These are phyloP conservation scores for Pyrenochaeta sp. DNA, from an alignment of 2,329 filamentous ascomycete species.

Conservation along the genomic window DNA sequence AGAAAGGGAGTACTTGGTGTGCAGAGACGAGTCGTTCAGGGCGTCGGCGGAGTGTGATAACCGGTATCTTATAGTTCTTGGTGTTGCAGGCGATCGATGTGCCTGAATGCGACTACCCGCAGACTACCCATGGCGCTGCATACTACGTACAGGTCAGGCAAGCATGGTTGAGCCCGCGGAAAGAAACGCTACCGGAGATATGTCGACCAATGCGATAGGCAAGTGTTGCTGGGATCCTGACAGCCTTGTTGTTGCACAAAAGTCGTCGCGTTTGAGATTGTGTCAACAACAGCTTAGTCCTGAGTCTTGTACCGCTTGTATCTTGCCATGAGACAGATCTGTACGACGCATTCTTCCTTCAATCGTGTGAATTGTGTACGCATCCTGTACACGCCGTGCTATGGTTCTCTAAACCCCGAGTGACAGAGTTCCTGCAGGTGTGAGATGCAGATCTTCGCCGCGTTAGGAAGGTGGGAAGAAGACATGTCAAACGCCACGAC, in stretches of 20 bases:
- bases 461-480: slow-evolving; percentile 30
- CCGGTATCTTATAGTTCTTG: slow-evolving; percentile 17
- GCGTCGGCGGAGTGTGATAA: not conserved
- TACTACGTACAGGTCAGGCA: slow-evolving; percentile 9
- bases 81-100: slow-evolving; percentile 2
- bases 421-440: slow-evolving; percentile 5
- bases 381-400: no score
- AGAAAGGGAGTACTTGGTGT: not conserved
- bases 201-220: slow-evolving; percentile 28
- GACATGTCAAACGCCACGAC: no score
- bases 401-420: no score
- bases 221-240: not conserved
- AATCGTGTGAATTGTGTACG: no score
- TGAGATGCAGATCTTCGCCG: slow-evolving; percentile 10
- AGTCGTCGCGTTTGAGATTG: not conserved
- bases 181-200: slow-evolving; percentile 12
- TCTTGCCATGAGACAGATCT: no score
- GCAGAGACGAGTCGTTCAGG: not conserved
- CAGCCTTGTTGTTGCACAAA: not conserved
- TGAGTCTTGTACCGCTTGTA: no score
- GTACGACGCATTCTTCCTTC: no score
- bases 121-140: slow-evolving; percentile 14
- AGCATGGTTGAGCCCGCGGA: slow-evolving; percentile 13
- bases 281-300: no score
- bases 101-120: slow-evolving; percentile 15